Evolutionary conservation across 805 yeast species (phyloP).

Genomic region (Millerago galiae): DNA sequence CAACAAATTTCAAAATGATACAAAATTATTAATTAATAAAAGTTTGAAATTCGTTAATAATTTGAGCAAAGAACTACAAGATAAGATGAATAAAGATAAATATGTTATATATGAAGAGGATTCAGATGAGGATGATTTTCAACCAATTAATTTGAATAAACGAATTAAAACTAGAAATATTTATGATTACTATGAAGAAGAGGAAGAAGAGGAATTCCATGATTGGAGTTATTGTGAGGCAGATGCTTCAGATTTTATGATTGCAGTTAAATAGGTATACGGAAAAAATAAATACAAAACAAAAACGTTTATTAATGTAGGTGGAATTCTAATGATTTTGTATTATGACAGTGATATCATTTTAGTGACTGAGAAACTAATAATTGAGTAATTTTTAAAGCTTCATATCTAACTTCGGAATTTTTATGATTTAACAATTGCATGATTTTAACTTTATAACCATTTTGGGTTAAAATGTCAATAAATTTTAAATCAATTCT

Average conservation of each 20-base stretch:
- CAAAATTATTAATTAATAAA: slow-evolving; percentile 16
- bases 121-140: slow-evolving; percentile 1
- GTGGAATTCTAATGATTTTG: too few species aligned
- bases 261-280: slow-evolving; percentile 18
- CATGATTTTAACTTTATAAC: slow-evolving; percentile 80
- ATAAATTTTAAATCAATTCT: slow-evolving; percentile 57
- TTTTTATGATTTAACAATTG: slow-evolving; percentile 71
- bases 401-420: slow-evolving; percentile 89
- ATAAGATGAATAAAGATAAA: slow-evolving; percentile 21
- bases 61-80: slow-evolving; percentile 27
- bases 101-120: slow-evolving; percentile 4
- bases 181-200: background rate
- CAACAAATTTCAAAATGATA: slow-evolving; percentile 21
- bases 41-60: slow-evolving; percentile 17
- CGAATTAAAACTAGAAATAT: background rate
- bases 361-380: slow-evolving; percentile 79
- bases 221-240: slow-evolving; percentile 23
- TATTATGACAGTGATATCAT: slow-evolving; percentile 10
- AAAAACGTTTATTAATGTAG: background rate
- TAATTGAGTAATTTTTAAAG: slow-evolving; percentile 90
- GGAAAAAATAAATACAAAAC: background rate
- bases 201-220: slow-evolving; percentile 14
- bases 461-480: slow-evolving; percentile 42
- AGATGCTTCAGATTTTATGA: slow-evolving; percentile 21
- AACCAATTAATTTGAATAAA: background rate